A percentile compares a stretch with the other conserved stretches of the same genome.
These are phyloP conservation scores for Thelonectria olida DNA, from an alignment of 2,329 filamentous ascomycete species.

Conservation along the genomic window DNA sequence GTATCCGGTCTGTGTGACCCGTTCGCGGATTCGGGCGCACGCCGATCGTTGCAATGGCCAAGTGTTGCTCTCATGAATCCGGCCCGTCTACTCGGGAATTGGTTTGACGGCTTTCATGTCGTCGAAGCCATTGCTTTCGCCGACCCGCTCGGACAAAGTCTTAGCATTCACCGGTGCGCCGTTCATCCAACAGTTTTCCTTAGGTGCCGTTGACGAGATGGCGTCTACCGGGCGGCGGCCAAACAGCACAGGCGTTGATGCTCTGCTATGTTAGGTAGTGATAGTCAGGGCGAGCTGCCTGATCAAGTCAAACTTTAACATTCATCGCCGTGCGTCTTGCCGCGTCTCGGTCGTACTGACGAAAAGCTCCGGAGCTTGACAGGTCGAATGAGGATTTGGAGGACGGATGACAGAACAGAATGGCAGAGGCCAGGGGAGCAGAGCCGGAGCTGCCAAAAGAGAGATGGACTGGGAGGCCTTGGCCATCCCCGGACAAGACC, in stretches of 20 bases:
- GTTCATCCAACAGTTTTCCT: no score
- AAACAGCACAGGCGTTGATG: neutral
- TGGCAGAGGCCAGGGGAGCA: neutral
- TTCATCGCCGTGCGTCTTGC: neutral
- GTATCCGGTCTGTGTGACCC: neutral
- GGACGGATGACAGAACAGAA: neutral
- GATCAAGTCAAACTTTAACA: neutral
- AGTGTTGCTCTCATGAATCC: no score
- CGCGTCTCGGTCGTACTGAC: neutral
- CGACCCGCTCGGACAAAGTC: neutral
- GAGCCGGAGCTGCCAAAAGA: slow-evolving; percentile 3
- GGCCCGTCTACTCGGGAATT: no score
- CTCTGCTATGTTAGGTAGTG: no score
- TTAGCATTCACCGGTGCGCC: neutral
- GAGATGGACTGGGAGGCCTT: slow-evolving; percentile 12
- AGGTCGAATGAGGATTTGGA: neutral
- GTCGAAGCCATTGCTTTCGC: neutral
- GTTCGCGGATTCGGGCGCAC: neutral
- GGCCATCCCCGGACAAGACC: slow-evolving; percentile 11
- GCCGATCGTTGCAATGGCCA: neutral
- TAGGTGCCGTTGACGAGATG: neutral
- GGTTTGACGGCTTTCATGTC: neutral
- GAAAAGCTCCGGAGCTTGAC: neutral
- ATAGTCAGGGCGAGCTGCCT: neutral
- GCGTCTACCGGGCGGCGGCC: neutral